Conservation (phyloP, 2,329 filamentous ascomycete species). For the Hypoxylon sp. region DNA sequence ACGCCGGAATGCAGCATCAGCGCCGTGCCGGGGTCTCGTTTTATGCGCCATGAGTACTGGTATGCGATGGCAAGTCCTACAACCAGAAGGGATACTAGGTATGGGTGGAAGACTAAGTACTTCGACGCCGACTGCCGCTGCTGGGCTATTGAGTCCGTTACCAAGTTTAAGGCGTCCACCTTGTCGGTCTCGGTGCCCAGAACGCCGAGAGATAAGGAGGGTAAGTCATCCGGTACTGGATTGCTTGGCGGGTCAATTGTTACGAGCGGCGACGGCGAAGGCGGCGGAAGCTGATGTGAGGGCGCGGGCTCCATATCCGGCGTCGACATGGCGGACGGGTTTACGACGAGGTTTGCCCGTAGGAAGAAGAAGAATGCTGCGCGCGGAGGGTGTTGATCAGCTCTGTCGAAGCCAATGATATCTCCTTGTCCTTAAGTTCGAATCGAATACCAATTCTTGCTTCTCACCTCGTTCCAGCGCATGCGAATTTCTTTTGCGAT, state of each 20-base stretch:
- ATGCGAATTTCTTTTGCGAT: constrained; percentile 14
- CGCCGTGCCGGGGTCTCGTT: constrained; percentile 66
- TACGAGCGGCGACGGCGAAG: constrained; percentile 55
- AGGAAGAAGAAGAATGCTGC: constrained; percentile 87
- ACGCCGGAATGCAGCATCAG: constrained; percentile 71
- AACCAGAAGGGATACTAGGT: constrained; percentile 64
- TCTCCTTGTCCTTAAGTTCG: constrained; percentile 12
- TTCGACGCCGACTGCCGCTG: constrained; percentile 78
- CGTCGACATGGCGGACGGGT: constrained; percentile 71
- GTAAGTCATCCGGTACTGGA: constrained; percentile 65
- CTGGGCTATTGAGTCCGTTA: constrained; percentile 86
- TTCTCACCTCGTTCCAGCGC: constrained; percentile 23
- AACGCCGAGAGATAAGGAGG: constrained; percentile 73
- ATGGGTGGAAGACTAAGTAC: constrained; percentile 73
- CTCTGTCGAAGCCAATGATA: constrained; percentile 33
- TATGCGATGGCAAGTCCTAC: constrained; percentile 60
- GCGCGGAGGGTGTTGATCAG: constrained; percentile 46
- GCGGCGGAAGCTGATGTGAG: constrained; percentile 55
- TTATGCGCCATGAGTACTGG: constrained; percentile 61
- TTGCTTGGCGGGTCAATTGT: constrained; percentile 57
- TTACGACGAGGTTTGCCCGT: constrained; percentile 81
- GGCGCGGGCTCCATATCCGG: constrained; percentile 71
- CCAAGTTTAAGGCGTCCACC: constrained; percentile 75
- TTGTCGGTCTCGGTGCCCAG: constrained; percentile 70
- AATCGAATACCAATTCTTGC: constrained; percentile 18